phyloP scores from a whole-genome alignment of 169 alveolate genomes.

The Theileria sp. region DNA sequence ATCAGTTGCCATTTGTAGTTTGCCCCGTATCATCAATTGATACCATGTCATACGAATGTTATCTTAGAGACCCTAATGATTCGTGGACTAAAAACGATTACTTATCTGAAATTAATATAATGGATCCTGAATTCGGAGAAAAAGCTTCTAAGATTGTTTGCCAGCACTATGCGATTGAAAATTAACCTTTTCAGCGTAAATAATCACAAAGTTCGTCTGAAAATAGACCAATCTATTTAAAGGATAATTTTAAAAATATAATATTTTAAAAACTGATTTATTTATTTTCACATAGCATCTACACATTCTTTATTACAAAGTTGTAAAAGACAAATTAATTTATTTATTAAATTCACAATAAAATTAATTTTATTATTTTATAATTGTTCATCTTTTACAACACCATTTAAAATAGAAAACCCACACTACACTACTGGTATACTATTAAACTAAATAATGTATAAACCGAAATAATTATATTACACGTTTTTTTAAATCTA shows the following conservation, averaged over 20 bases:
- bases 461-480: neutral
- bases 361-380: too few relatives aligned
- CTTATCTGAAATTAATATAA: neutral
- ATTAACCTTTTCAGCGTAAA: neutral
- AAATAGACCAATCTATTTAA: neutral
- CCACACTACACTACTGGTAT: too few relatives aligned
- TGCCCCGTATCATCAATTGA: neutral
- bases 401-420: too few relatives aligned
- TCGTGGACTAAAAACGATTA: neutral
- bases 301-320: too few relatives aligned
- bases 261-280: too few relatives aligned
- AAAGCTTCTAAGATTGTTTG: neutral
- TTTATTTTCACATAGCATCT: too few relatives aligned
- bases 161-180: neutral
- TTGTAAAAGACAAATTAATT: too few relatives aligned
- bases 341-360: too few relatives aligned
- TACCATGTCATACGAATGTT: conserved; percentile 3
- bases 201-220: neutral
- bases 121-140: neutral
- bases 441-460: too few relatives aligned
- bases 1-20: neutral
- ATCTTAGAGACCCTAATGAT: neutral
- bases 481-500: neutral
- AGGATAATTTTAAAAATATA: neutral
- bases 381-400: too few relatives aligned